Percentiles rank a stretch among this genome's conserved stretches.
Evolutionary conservation across 345 rosid species (phyloP).

Genomic region (Carallia pectinifolia): DNA sequence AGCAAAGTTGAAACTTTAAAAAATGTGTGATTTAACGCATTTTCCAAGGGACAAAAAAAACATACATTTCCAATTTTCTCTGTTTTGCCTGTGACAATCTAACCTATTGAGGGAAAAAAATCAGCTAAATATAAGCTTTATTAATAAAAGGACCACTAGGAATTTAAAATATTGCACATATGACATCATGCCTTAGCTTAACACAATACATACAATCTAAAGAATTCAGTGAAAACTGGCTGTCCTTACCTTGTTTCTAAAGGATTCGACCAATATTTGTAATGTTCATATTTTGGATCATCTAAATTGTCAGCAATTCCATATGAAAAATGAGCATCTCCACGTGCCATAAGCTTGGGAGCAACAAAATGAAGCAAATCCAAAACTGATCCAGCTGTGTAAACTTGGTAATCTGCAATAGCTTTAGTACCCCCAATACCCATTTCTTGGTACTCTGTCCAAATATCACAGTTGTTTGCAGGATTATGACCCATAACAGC

Average conservation of each 20-base stretch:
- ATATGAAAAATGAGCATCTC: slow-evolving; percentile 57
- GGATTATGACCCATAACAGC: slow-evolving; percentile 38
- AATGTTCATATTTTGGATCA: slow-evolving; percentile 56
- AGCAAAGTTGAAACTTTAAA: neutral
- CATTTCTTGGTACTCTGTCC: slow-evolving; percentile 65
- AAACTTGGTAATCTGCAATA: slow-evolving; percentile 44
- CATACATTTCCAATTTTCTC: neutral
- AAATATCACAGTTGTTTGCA: slow-evolving; percentile 46
- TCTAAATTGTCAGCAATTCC: slow-evolving; percentile 68
- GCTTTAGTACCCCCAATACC: slow-evolving; percentile 45
- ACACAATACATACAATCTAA: neutral
- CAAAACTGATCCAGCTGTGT: slow-evolving; percentile 49
- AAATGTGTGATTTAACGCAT: neutral
- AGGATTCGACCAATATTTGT: slow-evolving; percentile 70
- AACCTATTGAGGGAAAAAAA: neutral
- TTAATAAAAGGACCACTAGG: neutral
- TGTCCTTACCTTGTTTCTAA: slow-evolving; percentile 56
- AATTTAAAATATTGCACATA: neutral
- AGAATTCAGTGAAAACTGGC: slow-evolving; percentile 2
- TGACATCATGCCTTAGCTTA: neutral
- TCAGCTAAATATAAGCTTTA: neutral
- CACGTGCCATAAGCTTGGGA: slow-evolving; percentile 58
- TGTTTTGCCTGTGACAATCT: neutral
- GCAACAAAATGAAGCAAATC: slow-evolving; percentile 62
- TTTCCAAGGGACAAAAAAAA: too few species aligned